These are phyloP conservation scores for Haplosporangium sp. DNA, from an alignment of 371 early-diverging fungal species.

Conservation along the genomic window DNA sequence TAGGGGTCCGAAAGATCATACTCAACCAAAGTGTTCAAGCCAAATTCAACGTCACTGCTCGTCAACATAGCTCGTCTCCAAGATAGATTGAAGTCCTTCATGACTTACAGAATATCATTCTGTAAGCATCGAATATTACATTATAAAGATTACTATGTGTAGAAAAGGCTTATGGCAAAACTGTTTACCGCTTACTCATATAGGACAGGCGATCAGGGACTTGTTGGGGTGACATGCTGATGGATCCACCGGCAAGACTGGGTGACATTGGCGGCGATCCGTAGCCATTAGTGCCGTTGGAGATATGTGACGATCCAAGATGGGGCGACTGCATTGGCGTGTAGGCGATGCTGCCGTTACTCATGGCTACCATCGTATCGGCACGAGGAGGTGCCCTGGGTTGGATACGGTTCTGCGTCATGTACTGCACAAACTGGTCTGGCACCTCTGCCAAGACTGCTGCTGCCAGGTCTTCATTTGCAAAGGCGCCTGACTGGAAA, in stretches of 20 bases:
- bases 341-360: constrained; percentile 24
- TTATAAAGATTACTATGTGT: background rate
- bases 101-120: no score
- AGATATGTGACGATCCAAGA: background rate
- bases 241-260: background rate
- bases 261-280: constrained; percentile 1
- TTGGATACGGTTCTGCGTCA: constrained; percentile 31
- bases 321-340: background rate
- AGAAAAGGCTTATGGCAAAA: background rate
- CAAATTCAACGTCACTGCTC: no score
- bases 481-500: constrained; percentile 36
- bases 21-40: no score
- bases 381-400: constrained; percentile 34
- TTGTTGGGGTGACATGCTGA: constrained; percentile 3
- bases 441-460: constrained; percentile 59
- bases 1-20: no score
- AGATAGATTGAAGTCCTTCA: no score
- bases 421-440: constrained; percentile 54
- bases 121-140: background rate
- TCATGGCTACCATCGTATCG: constrained; percentile 45
- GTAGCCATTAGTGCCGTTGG: constrained; percentile 2
- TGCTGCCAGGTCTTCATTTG: constrained; percentile 42
- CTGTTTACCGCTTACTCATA: background rate
- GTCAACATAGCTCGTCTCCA: no score
- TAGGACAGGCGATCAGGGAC: constrained; percentile 5